Evolutionary conservation across 2,329 filamentous ascomycete species (phyloP).

Genomic region (Hansfordia pulvinata): DNA sequence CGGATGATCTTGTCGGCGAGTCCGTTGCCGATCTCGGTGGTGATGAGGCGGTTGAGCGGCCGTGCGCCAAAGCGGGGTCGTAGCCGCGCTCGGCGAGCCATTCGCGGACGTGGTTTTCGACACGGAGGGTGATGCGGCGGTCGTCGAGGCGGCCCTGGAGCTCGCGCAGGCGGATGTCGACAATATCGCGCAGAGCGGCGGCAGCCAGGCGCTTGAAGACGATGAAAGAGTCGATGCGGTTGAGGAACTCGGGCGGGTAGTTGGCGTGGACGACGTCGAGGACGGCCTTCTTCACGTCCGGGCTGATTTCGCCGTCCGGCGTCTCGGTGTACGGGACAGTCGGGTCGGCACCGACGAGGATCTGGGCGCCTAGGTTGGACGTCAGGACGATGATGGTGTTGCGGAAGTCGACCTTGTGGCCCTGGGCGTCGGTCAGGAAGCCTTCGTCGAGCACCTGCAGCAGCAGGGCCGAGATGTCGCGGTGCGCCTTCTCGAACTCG

Average conservation of each 20-base stretch:
- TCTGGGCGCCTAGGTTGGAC: conserved; percentile 86
- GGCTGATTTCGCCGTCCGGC: conserved; percentile 54
- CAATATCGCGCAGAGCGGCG: conserved; percentile 74
- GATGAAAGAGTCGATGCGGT: conserved; percentile 94
- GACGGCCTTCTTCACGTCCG: conserved; percentile 62
- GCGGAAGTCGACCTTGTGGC: conserved; percentile 91
- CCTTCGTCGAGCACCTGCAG: conserved; percentile 94
- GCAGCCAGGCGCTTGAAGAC: conserved; percentile 79
- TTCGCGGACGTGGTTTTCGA: conserved; percentile 57
- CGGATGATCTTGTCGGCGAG: conserved; percentile 87
- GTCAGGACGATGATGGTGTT: conserved; percentile 96
- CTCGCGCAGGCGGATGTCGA: conserved; percentile 81
- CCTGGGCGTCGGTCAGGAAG: conserved; percentile 88
- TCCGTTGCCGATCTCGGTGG: conserved; percentile 77
- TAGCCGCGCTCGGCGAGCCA: conserved; percentile 89
- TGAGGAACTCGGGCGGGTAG: conserved; percentile 89
- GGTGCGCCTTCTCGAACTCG: conserved; percentile 95
- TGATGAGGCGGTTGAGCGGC: conserved; percentile 81
- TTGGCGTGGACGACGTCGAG: conserved; percentile 70
- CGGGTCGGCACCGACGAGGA: conserved; percentile 65
- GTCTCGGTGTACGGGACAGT: conserved; percentile 50
- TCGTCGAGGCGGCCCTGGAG: conserved; percentile 75
- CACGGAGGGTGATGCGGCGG: conserved; percentile 63
- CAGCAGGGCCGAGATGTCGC: conserved; percentile 82
- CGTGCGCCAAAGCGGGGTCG: conserved; percentile 82